Evolutionary conservation across 1,284 basidiomycete genomes (phyloP), one percentile per base, ranked within the genome.

Genomic region (Microstroma glucosiphilum): DNA sequence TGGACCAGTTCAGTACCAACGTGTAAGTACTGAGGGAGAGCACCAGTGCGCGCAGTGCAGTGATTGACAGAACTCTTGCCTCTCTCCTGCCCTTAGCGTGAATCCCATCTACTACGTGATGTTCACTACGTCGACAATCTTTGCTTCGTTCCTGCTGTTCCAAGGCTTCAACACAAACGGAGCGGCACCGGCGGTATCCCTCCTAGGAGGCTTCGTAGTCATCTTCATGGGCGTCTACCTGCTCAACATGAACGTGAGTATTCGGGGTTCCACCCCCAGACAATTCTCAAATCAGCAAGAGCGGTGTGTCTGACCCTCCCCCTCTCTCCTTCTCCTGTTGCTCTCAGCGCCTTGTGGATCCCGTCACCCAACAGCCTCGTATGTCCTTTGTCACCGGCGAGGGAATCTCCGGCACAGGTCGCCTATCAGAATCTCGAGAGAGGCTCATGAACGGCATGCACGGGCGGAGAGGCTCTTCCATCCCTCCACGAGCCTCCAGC

Each of bases 91-190:
- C 9, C 30, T 37, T 37, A 37, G 30, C 51, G 93, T 98, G 63
- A 98, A 99, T 79, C 94, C 96, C 0, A 90, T 96, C 83, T 98
- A 98, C 82, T 97, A 94, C 77, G 94, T 97, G 80, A 89, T 91
- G 80, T 99, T 99, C 82, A 93, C 92, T n/a, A 91, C 91, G 1
- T 89, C 89, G 12, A 97, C 94, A 30, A 90, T 96, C 75, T 84
- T 94, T 59, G 92, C 94, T 0, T 96, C 92, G 58, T 86, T 96
- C 68, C 92, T 97, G 70, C 86, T 97, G 65, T 97, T 97, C 84
- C 89, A 91, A 82, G 94, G 94, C 0, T 90, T 98, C 84, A 93
- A 96, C 82, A 97, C 92, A 1, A 86, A 87, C 19, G 87, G 87
- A 65, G 87, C 86, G 3, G 85, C 91, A 1, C 68, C 72, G 17